Evolutionary conservation across 2,329 filamentous ascomycete genomes (phyloP), one percentile per base, ranked within the genome.

Genomic region (Ophiocordyceps camponoti-rufipedis): DNA sequence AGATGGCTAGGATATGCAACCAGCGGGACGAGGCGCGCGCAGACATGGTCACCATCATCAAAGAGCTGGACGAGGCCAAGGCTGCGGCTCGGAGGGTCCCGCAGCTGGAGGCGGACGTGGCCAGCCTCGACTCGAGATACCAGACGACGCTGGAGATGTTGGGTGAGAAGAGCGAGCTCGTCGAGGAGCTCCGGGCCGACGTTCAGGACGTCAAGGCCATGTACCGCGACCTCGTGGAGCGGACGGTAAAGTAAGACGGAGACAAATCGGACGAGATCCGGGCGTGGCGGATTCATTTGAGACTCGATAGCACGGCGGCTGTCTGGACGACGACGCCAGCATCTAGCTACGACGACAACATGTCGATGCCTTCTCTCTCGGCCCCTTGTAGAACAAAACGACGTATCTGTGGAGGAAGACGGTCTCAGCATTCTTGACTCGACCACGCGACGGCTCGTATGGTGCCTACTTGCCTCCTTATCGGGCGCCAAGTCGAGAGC

Each of bases 101-200:
- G 18, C 70, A 73, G 48, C 61, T 95, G 13, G 81, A 93, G 60
- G 65, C 63, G 42, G 75, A 86, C 53, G 67, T 94, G 44, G 66
- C 64, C 28, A 74, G 76, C 40, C 68, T 95, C 51, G 80, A 85
- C 55, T 69, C 76, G 50, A 72, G 89, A 54, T 94, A 96, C 59
- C 80, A 94, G 58, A 91, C 87, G 13, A 93, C 86, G 48, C 69
- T 98, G 45, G 88, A 96, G 66, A 81, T 96, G 78, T 66, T 98
- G 47, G 91, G 91, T 1, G 91, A 98, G 73, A 94, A 94, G 74
- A 94, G 86, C 61, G 91, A 98, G 69, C 68, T 82, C 56, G 88
- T 94, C 2, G 87, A 94, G 57, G 91, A 98, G 69, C 67, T 98
- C 52, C 78, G 73, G 61, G 81, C 83, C 12, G 91, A 96, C 68